phyloP scores from a whole-genome alignment of 768 basidiomycete genomes.

The Collybia nuda region DNA sequence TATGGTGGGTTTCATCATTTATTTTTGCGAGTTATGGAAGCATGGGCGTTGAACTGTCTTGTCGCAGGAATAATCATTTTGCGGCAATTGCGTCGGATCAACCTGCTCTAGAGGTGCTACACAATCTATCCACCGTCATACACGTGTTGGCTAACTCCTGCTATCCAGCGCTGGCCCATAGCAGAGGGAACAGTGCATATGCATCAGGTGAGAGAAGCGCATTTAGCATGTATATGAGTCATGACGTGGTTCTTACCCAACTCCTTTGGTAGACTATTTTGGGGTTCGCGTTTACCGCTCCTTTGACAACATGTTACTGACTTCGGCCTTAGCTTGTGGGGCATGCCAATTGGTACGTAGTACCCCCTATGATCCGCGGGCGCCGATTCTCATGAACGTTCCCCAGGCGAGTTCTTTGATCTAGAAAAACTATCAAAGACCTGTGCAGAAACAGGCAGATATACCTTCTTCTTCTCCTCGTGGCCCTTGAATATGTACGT shows the following conservation, averaged over 20 bases:
- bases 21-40: background rate
- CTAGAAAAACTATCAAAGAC: conserved; percentile 58
- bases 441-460: conserved; percentile 58
- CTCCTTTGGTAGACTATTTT: conserved; percentile 47
- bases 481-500: conserved; percentile 74
- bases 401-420: conserved; percentile 68
- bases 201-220: conserved; percentile 49
- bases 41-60: background rate
- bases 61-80: conserved; percentile 70
- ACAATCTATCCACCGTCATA: background rate
- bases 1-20: conserved; percentile 48
- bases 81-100: conserved; percentile 69
- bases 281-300: conserved; percentile 33
- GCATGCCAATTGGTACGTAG: conserved; percentile 66
- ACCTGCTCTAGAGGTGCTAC: conserved; percentile 57
- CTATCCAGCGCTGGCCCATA: conserved; percentile 51
- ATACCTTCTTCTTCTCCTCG: conserved; percentile 76
- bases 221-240: too few species aligned
- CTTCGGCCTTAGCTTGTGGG: conserved; percentile 50
- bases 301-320: conserved; percentile 3
- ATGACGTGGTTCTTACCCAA: too few species aligned
- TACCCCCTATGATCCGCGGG: conserved; percentile 5
- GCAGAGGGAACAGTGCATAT: conserved; percentile 41
- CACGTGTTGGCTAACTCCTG: conserved; percentile 9
- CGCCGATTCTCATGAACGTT: background rate